These are phyloP conservation scores for Pachysandra terminalis DNA, from an alignment of 164 flowering plant genomes.

Conservation along the genomic window DNA sequence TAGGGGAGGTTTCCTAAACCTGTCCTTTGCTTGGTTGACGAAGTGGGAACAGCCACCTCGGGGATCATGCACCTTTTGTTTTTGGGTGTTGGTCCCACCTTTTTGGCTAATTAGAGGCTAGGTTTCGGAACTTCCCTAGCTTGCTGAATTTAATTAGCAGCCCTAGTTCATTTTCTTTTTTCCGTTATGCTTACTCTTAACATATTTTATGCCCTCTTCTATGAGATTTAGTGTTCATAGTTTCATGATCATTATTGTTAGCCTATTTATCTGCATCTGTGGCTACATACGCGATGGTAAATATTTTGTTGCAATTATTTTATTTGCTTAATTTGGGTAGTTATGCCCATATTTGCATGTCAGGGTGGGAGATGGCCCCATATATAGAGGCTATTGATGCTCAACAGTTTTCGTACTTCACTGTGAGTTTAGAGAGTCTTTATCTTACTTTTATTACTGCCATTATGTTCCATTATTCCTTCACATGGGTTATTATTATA, in stretches of 20 bases:
- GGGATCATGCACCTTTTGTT: too few species aligned
- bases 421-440: constrained; percentile 37
- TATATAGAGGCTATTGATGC: constrained; percentile 90
- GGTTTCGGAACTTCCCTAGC: too few species aligned
- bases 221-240: not conserved
- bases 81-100: too few species aligned
- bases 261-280: not conserved
- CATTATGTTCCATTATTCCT: too few species aligned
- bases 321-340: not conserved
- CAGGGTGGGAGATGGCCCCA: constrained; percentile 98
- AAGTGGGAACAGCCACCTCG: too few species aligned
- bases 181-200: not conserved
- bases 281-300: not conserved
- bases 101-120: too few species aligned
- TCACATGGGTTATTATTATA: too few species aligned
- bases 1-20: too few species aligned
- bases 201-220: not conserved
- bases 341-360: constrained; percentile 9
- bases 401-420: constrained; percentile 52
- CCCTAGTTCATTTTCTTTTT: too few species aligned
- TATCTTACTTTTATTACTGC: not conserved
- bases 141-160: too few species aligned
- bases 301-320: not conserved
- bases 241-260: not conserved
- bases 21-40: too few species aligned